phyloP scores from a whole-genome alignment of 2,329 filamentous ascomycete genomes.

The Colletotrichum spinosum region DNA sequence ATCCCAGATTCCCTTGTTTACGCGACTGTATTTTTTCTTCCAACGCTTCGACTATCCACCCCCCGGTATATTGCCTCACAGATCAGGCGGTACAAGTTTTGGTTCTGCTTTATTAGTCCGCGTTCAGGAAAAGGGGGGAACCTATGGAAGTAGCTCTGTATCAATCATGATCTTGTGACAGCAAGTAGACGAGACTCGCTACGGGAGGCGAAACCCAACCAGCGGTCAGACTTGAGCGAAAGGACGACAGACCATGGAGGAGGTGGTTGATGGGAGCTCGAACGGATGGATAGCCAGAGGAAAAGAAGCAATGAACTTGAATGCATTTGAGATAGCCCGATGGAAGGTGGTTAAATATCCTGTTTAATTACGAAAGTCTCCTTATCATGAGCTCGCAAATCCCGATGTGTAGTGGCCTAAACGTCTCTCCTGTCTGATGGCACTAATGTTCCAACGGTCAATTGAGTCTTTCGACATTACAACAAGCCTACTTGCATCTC shows the following conservation, averaged over 20 bases:
- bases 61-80: conserved; percentile 29
- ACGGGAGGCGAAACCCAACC: conserved; percentile 9
- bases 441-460: too few species aligned
- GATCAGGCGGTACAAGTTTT: conserved; percentile 26
- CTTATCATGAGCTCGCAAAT: conserved; percentile 7
- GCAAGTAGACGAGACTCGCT: conserved; percentile 18
- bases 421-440: neutral
- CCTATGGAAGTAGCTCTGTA: conserved; percentile 30
- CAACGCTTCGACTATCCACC: conserved; percentile 22
- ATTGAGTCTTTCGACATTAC: too few species aligned
- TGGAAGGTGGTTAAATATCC: conserved; percentile 37
- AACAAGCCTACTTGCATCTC: too few species aligned
- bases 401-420: neutral
- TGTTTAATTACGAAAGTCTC: conserved; percentile 40
- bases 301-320: conserved; percentile 39
- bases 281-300: conserved; percentile 38
- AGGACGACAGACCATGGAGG: neutral
- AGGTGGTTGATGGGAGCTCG: conserved; percentile 17
- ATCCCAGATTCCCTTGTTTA: conserved; percentile 37
- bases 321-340: conserved; percentile 37
- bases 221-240: neutral
- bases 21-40: conserved; percentile 37
- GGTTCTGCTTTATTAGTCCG: conserved; percentile 31
- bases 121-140: conserved; percentile 23
- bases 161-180: conserved; percentile 33